Evolutionary conservation across 1,284 basidiomycete species (phyloP).

Genomic region (Thecaphora thlaspeos): DNA sequence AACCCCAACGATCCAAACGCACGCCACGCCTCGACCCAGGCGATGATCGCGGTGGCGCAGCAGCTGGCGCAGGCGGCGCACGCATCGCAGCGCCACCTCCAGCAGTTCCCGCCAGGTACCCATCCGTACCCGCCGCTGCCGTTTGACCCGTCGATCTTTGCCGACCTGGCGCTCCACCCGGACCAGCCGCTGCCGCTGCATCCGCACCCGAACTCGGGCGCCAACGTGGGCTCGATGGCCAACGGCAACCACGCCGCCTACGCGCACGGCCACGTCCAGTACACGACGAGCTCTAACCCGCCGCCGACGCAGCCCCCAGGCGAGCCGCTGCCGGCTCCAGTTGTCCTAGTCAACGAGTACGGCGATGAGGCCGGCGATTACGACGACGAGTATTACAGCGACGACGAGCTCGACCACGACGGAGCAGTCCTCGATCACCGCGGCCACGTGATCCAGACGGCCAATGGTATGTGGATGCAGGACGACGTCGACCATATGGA

Average conservation of each 20-base stretch:
- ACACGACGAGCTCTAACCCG: slow-evolving; percentile 38
- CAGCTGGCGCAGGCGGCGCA: slow-evolving; percentile 56
- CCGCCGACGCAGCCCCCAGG: slow-evolving; percentile 46
- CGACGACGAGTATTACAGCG: slow-evolving; percentile 51
- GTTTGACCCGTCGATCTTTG: slow-evolving; percentile 54
- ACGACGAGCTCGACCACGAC: slow-evolving; percentile 50
- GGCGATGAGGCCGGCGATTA: slow-evolving; percentile 47
- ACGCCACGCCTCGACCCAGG: slow-evolving; percentile 52
- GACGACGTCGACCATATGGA: slow-evolving; percentile 18
- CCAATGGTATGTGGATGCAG: slow-evolving; percentile 31
- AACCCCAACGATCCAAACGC: slow-evolving; percentile 43
- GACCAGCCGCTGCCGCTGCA: slow-evolving; percentile 44
- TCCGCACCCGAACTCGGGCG: slow-evolving; percentile 39
- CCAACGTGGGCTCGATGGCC: slow-evolving; percentile 14
- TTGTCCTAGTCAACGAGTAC: slow-evolving; percentile 53
- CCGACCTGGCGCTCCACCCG: slow-evolving; percentile 48
- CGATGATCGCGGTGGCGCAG: slow-evolving; percentile 58
- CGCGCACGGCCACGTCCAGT: slow-evolving; percentile 17
- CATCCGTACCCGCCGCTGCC: slow-evolving; percentile 45
- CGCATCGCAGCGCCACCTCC: slow-evolving; percentile 49
- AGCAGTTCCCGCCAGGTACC: slow-evolving; percentile 44
- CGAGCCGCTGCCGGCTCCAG: slow-evolving; percentile 44
- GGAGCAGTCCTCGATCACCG: slow-evolving; percentile 25
- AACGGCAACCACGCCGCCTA: slow-evolving; percentile 24
- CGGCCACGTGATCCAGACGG: slow-evolving; percentile 20